Evolutionary conservation across 148 eudicot species (phyloP).

Genomic region (Heliamphora exappendiculata): DNA sequence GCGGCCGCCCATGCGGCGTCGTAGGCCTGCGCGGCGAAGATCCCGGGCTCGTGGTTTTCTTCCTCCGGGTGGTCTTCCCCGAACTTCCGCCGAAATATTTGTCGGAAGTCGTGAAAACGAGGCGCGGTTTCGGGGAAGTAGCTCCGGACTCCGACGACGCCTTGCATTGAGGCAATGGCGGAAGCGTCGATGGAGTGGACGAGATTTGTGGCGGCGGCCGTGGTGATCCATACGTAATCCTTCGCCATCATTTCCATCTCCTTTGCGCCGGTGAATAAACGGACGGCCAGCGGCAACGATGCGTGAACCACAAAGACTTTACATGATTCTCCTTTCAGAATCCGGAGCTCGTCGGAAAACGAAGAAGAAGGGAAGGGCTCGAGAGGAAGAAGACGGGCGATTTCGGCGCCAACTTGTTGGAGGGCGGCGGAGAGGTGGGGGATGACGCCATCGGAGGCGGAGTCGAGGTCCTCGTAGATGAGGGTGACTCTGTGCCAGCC

Average conservation of each 20-base stretch:
- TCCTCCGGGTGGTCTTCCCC: not conserved
- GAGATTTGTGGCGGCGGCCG: not conserved
- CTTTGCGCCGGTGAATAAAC: not conserved
- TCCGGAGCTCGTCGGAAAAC: not conserved
- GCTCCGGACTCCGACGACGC: not conserved
- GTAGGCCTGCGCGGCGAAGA: not conserved
- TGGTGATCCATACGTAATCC: conserved; percentile 3
- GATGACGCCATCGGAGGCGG: not conserved
- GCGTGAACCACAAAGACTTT: conserved; percentile 3
- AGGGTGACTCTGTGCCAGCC: conserved; percentile 7
- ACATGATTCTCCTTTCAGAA: not conserved
- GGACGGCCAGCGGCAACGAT: not conserved
- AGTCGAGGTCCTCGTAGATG: conserved; percentile 16
- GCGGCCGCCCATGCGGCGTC: not conserved
- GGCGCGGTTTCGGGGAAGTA: not conserved
- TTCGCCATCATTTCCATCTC: not conserved
- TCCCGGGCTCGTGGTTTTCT: not conserved
- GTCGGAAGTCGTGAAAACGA: not conserved
- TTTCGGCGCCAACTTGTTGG: not conserved
- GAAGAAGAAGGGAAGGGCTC: not conserved
- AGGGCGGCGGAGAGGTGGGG: conserved; percentile 16
- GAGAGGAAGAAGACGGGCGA: conserved; percentile 11
- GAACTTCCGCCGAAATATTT: not conserved
- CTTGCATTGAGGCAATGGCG: not conserved
- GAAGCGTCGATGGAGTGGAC: not conserved